Evolutionary conservation across 441 rosid genomes (phyloP), one percentile per base, ranked within the genome.

Genomic region (Populus hybrid): DNA sequence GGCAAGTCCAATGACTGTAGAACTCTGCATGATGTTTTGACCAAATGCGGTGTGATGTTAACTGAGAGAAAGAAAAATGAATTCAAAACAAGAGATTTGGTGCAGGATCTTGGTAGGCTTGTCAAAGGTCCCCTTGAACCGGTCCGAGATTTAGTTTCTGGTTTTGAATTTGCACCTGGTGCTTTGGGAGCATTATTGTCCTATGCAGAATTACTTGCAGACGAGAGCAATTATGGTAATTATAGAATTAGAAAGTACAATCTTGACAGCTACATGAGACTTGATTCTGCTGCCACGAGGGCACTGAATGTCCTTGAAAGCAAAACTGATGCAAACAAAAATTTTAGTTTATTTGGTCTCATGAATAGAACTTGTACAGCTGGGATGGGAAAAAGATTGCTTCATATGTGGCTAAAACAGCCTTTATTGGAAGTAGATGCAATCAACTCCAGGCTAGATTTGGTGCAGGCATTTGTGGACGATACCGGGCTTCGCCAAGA

Each of bases 341-440:
- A 89, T 76, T 97, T 95, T 79, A 97, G 99, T 88, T 89, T 97
- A 86, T 90, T 92, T 83, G 98, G 99, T 88, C 94, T 97, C 59
- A 89, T 95, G 98, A 97, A 93, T 85, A 92, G 99, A 87, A 97
- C 98, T 20, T 95, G 98, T 79, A 92, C 99, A 38, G 94, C 95
- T 85, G 99, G 99, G 32, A 97, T 97, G 98, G 99, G 97, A 40
- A 95, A 93, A 75, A 85, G 99, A 82, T 86, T 97, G 84, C 90
- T 97, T 85, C 97, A 92, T 81, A 85, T 88, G 92, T 97, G 99
- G 98, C 88, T 97, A 72, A 97, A 95, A 83, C 98, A 95, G 85
- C 99, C 99, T 81, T 88, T 97, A 12, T 73, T 94, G 74, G 94
- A 95, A 85, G 90, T 91, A 64, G 77, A 84, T 28, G 93, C 88